Percentiles rank a stretch among this genome's conserved stretches.
Evolutionary conservation across 1,284 basidiomycete species (phyloP).

Genomic region (Rhizoctonia solani): DNA sequence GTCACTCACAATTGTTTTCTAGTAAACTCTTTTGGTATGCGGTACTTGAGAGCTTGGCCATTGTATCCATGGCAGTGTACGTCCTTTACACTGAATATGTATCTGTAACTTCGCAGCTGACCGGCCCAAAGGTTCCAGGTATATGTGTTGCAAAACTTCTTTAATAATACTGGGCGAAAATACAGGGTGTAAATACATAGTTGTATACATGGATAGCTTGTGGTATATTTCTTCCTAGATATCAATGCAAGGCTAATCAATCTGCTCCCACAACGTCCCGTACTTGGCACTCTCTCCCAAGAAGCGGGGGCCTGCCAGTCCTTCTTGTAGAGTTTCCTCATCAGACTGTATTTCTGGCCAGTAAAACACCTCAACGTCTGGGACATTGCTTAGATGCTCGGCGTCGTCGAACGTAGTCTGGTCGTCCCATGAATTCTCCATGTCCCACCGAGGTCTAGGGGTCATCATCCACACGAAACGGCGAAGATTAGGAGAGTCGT

Average conservation of each 20-base stretch:
- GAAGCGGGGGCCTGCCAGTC: constrained; percentile 8
- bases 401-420: background rate
- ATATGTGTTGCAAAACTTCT: constrained; percentile 90
- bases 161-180: constrained; percentile 81
- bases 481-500: background rate
- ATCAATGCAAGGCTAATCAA: background rate
- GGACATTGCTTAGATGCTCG: constrained; percentile 14
- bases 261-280: constrained; percentile 23
- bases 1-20: constrained; percentile 42
- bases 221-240: constrained; percentile 10
- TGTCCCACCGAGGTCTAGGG: constrained; percentile 22
- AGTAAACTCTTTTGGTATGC: constrained; percentile 92
- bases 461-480: constrained; percentile 22
- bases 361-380: constrained; percentile 25
- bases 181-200: constrained; percentile 69
- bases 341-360: background rate
- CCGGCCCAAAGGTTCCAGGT: constrained; percentile 70
- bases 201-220: constrained; percentile 4
- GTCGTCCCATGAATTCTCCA: background rate
- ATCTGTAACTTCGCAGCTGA: constrained; percentile 30
- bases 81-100: constrained; percentile 46
- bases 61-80: constrained; percentile 82
- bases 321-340: constrained; percentile 22
- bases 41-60: constrained; percentile 71
- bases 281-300: constrained; percentile 13